These are phyloP conservation scores for Wallacemonas sp. DNA, from an alignment of 208 protist species.

Conservation along the genomic window DNA sequence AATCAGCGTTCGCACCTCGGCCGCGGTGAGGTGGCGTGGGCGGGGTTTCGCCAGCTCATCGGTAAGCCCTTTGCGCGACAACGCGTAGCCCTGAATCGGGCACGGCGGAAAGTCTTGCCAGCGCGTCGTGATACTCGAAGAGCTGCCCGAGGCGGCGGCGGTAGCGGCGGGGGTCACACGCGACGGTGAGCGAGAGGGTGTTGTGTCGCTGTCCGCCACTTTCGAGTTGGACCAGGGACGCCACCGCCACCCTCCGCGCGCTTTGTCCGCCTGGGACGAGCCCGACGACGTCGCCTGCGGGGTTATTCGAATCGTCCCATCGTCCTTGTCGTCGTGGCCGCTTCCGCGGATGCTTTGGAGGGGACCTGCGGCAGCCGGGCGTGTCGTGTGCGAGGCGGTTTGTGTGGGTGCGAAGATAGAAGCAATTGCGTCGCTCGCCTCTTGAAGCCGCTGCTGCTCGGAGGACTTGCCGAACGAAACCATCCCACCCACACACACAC, in stretches of 20 bases:
- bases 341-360: neutral
- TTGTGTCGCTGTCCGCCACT: neutral
- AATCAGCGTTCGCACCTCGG: conserved; percentile 48
- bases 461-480: neutral
- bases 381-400: too few relatives aligned
- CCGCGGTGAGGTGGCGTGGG: conserved; percentile 30
- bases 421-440: conserved; percentile 27
- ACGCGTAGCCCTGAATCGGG: conserved; percentile 62
- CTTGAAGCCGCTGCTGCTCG: conserved; percentile 11
- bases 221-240: neutral
- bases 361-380: neutral
- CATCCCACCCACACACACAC: neutral
- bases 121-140: neutral
- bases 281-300: neutral
- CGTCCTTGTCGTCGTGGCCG: neutral
- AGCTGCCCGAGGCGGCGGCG: neutral
- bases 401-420: conserved; percentile 47
- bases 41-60: conserved; percentile 34
- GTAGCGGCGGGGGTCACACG: neutral
- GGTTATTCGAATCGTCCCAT: neutral
- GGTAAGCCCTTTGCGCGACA: conserved; percentile 40
- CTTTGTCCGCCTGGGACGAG: too few relatives aligned
- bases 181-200: neutral
- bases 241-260: too few relatives aligned
- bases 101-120: conserved; percentile 35